Conservation (phyloP, 139 green algal genomes). For the Tetradesmus obliquus region DNA sequence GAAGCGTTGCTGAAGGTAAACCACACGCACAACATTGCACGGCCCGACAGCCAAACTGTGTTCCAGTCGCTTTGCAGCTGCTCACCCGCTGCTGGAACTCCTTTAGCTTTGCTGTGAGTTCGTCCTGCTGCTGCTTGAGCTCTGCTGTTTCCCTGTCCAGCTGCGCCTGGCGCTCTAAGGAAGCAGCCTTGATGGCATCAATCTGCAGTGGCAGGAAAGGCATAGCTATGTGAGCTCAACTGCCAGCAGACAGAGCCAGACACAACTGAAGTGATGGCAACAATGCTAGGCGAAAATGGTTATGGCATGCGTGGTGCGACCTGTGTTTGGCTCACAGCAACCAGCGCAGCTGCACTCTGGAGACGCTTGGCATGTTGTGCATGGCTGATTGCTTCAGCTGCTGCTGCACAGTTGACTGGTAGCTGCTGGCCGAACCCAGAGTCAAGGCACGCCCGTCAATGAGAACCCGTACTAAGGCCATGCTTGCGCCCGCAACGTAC, state of each 20-base stretch:
- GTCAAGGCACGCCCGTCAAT: too few relatives aligned
- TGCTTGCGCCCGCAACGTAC: not conserved
- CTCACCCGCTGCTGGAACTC: constrained; percentile 25
- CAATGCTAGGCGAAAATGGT: not conserved
- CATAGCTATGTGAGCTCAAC: too few relatives aligned
- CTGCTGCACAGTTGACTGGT: not conserved
- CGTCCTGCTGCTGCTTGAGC: constrained; percentile 27
- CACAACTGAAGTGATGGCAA: not conserved
- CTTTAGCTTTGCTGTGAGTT: not conserved
- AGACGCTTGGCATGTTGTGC: not conserved
- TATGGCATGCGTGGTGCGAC: too few relatives aligned
- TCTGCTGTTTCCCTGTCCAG: constrained; percentile 22
- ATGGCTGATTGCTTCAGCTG: not conserved
- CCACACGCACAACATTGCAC: not conserved
- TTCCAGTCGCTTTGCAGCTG: too few relatives aligned
- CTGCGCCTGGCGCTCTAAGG: not conserved
- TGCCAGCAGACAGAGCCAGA: too few relatives aligned
- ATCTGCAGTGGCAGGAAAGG: not conserved
- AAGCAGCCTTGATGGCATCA: constrained; percentile 33
- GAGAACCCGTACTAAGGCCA: not conserved
- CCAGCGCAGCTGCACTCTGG: not conserved
- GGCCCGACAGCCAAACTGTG: not conserved
- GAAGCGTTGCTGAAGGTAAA: not conserved
- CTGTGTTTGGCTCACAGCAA: not conserved
- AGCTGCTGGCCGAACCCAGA: too few relatives aligned